These are phyloP conservation scores for Spergularia azorica DNA, from an alignment of 179 eudicot genomes.

Conservation along the genomic window DNA sequence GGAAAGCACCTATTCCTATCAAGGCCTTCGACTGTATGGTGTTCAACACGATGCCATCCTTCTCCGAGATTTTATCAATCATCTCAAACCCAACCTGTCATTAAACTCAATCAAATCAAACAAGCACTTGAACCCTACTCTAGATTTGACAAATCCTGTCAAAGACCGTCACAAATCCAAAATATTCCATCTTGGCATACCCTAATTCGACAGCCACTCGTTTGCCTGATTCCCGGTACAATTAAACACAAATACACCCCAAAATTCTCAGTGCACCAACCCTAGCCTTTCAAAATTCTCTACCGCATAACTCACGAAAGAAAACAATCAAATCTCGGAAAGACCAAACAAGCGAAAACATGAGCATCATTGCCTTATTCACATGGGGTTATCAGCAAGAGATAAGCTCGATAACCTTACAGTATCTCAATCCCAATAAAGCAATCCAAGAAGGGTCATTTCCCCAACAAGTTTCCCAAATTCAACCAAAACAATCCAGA, in stretches of 20 bases:
- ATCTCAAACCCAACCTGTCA: slow-evolving; percentile 94
- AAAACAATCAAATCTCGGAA: background rate
- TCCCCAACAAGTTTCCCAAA: background rate
- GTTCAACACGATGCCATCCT: slow-evolving; percentile 73
- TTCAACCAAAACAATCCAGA: background rate
- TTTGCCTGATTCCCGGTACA: background rate
- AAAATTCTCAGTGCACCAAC: background rate
- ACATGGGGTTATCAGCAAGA: background rate
- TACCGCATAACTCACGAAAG: background rate
- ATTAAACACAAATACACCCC: background rate
- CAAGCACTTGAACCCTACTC: background rate
- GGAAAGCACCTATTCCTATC: slow-evolving; percentile 80
- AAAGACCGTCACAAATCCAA: background rate
- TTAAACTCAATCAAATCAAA: background rate
- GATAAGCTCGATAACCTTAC: background rate
- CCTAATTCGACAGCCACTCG: background rate
- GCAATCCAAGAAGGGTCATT: background rate
- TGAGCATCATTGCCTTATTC: background rate
- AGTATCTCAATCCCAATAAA: background rate
- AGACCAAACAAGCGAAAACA: too few species aligned
- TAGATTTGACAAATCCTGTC: background rate
- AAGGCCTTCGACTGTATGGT: slow-evolving; percentile 96
- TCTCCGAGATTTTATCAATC: slow-evolving; percentile 79
- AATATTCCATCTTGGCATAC: background rate
- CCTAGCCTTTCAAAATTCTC: slow-evolving; percentile 1